Evolutionary conservation across 2,329 filamentous ascomycete species (phyloP).

Genomic region (Nemania abortiva): DNA sequence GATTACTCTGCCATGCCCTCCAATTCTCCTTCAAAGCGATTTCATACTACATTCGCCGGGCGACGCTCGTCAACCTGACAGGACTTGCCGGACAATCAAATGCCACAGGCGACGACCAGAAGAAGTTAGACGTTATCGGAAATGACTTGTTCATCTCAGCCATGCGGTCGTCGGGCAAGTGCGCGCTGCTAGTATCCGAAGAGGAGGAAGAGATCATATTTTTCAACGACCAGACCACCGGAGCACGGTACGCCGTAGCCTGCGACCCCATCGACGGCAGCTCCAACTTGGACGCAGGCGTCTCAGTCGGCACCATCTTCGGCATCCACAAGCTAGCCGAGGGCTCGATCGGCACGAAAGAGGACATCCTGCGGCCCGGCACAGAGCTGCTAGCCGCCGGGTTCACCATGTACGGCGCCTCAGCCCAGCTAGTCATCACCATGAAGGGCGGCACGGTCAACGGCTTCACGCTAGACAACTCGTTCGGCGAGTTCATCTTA

Average conservation of each 20-base stretch:
- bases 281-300: slow-evolving; percentile 96
- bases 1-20: slow-evolving; percentile 94
- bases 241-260: slow-evolving; percentile 91
- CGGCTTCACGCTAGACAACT: slow-evolving; percentile 97
- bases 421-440: slow-evolving; percentile 94
- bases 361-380: slow-evolving; percentile 89
- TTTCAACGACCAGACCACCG: slow-evolving; percentile 79
- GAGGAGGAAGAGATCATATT: slow-evolving; percentile 94
- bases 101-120: slow-evolving; percentile 96
- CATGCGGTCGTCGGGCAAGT: slow-evolving; percentile 93
- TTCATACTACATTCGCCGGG: slow-evolving; percentile 97
- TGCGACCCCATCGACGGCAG: slow-evolving; percentile 99
- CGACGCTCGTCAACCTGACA: slow-evolving; percentile 93
- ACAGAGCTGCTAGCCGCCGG: slow-evolving; percentile 92
- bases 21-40: slow-evolving; percentile 99
- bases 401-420: slow-evolving; percentile 99
- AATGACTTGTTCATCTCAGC: slow-evolving; percentile 97
- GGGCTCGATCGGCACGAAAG: slow-evolving; percentile 77
- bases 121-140: slow-evolving; percentile 99
- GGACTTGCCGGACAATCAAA: slow-evolving; percentile 96
- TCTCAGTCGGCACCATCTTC: slow-evolving; percentile 98
- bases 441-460: slow-evolving; percentile 94
- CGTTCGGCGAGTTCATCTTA: slow-evolving; percentile 97
- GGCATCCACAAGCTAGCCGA: slow-evolving; percentile 91
- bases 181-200: slow-evolving; percentile 93